Percentiles rank a stretch among this genome's conserved stretches.
phyloP scores from a whole-genome alignment of 2,329 filamentous ascomycete genomes.

The Decorospora gaudefroyi region DNA sequence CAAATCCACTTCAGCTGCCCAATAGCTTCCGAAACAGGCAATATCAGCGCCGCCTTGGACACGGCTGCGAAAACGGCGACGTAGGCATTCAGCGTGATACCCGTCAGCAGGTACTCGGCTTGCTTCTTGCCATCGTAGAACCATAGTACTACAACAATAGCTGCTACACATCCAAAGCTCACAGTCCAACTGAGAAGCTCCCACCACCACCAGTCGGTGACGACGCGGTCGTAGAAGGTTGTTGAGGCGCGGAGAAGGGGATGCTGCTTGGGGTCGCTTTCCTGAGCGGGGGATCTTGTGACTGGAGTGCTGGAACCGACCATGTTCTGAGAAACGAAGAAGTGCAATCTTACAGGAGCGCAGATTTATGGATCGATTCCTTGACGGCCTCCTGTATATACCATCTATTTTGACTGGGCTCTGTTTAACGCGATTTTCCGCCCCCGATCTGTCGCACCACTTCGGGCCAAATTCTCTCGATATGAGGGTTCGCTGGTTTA shows the following conservation, averaged over 20 bases:
- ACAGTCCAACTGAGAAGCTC: constrained; percentile 24
- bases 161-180: constrained; percentile 13
- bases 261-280: background rate
- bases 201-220: constrained; percentile 30
- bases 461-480: background rate
- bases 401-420: background rate
- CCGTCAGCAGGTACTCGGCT: constrained; percentile 16
- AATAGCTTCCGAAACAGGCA: constrained; percentile 28
- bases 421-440: no score
- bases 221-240: constrained; percentile 19
- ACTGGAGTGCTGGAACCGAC: background rate
- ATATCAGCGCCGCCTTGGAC: constrained; percentile 25
- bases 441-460: background rate
- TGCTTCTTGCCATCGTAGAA: constrained; percentile 20
- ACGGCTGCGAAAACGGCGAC: constrained; percentile 25
- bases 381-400: background rate
- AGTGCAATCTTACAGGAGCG: background rate
- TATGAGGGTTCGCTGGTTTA: no score
- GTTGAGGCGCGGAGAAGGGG: constrained; percentile 16
- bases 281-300: background rate
- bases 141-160: constrained; percentile 23
- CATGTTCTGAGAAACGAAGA: background rate
- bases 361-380: background rate
- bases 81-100: constrained; percentile 25
- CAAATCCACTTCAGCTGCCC: constrained; percentile 34